phyloP scores from a whole-genome alignment of 495 filamentous ascomycete genomes.

The Chaetomium cochliodes region DNA sequence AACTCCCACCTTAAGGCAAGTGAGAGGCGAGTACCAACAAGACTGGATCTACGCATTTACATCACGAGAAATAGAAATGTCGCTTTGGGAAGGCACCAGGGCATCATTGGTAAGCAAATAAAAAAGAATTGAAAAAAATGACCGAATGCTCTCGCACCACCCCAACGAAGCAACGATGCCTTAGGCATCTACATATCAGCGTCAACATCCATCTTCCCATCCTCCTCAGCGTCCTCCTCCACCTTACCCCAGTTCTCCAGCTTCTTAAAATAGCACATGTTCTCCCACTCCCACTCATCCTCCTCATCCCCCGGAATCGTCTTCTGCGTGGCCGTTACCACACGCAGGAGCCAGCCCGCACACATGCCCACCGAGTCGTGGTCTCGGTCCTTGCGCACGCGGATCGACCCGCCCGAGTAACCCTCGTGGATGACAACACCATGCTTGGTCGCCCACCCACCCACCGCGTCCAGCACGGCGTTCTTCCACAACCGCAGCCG shows the following conservation, averaged over 20 bases:
- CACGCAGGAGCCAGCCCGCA: background rate
- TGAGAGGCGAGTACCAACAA: no score
- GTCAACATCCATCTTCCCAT: background rate
- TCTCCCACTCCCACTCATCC: conserved; percentile 2
- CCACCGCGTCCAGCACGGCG: background rate
- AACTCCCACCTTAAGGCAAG: no score
- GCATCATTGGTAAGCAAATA: no score
- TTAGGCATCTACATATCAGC: background rate
- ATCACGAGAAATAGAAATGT: no score
- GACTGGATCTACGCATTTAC: no score
- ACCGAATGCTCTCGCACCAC: no score
- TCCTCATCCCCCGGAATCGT: background rate
- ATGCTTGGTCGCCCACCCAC: background rate
- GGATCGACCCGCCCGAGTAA: background rate
- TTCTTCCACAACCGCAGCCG: conserved; percentile 1
- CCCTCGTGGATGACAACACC: background rate
- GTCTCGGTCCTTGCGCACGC: background rate
- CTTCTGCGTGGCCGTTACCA: background rate
- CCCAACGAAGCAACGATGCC: no score
- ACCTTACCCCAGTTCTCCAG: background rate
- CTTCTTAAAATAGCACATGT: background rate
- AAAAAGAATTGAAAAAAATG: no score
- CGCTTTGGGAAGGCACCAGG: no score
- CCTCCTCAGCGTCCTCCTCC: background rate
- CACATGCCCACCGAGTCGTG: conserved; percentile 2